Evolutionary conservation across 345 rosid genomes (phyloP), one percentile per base, ranked within the genome.

Genomic region (Schrenkiella parvula): DNA sequence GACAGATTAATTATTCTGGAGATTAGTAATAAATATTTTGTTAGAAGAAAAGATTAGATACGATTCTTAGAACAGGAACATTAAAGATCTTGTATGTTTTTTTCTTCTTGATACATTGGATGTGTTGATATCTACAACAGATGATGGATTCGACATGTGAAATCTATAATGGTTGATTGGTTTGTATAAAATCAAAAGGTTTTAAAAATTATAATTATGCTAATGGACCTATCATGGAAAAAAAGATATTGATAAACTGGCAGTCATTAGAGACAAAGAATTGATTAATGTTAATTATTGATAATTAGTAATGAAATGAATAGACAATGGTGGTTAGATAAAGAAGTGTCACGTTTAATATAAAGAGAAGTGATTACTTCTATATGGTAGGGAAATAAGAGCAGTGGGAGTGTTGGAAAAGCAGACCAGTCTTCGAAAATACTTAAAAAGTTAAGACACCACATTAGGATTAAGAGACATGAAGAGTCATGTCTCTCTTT

Each of bases 101-200:
- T 48, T 64, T 70, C 66, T 70, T 70, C 71, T 54, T 47, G 39
- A 56, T 76, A 21, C 80, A 70, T 37, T 76, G 80, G 66, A 75
- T 52, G 25, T 75, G 79, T 46, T 68, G 65, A 22, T 62, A 18
- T 25, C 13, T 11, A 52, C 62, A 52, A 47, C 28, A 59, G 0
- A 44, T 15, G 29, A 63, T 62, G 79, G 75, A 63, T 47, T 63
- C 42, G 29, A 56, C 80, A 76, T 70, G 80, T 76, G 80, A 70
- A 62, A 9, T 53, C n/a, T n/a, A 54, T 62, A 42, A 25, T 43
- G 14, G 59, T 54, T 55, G 63, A 61, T 23, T 68, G 42, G 74
- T 44, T 62, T 34, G 4, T 60, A 53, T 52, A 61, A 58, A 53
- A 53, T 19, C n/a, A 12, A 61, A 61, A 28, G 26, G 19, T 35